Percentiles rank a stretch among this genome's conserved stretches.
Evolutionary conservation across 1,139 yeast genomes (phyloP).

Genomic region (Arxiozyma slooffiae): DNA sequence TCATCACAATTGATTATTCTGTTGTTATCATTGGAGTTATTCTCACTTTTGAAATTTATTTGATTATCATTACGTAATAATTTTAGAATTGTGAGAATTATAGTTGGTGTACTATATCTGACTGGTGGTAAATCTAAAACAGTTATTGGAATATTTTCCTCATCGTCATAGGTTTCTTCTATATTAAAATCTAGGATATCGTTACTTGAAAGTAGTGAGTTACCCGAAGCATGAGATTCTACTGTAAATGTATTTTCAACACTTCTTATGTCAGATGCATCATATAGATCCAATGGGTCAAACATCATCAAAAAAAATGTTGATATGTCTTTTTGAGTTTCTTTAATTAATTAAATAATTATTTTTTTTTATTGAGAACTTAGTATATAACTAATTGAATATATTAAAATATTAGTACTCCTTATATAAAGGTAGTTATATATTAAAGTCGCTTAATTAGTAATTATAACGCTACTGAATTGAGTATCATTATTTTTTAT

Average conservation of each 20-base stretch:
- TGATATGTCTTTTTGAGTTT: too few relatives aligned
- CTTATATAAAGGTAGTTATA: too few relatives aligned
- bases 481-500: too few relatives aligned
- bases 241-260: not conserved
- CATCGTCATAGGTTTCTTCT: constrained; percentile 1
- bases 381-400: too few relatives aligned
- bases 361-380: too few relatives aligned
- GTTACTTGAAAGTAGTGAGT: not conserved
- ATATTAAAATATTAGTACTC: too few relatives aligned
- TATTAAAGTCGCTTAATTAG: too few relatives aligned
- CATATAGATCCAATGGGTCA: constrained; percentile 32
- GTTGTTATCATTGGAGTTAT: not conserved
- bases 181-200: not conserved
- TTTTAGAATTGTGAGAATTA: constrained; percentile 39
- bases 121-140: constrained; percentile 58
- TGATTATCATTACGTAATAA: constrained; percentile 44
- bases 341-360: too few relatives aligned
- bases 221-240: not conserved
- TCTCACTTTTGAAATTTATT: constrained; percentile 40
- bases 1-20: not conserved
- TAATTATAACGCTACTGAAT: too few relatives aligned
- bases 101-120: constrained; percentile 41
- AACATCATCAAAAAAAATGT: constrained; percentile 17
- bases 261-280: constrained; percentile 10
- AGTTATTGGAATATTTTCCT: constrained; percentile 38